Base-by-base conservation (phyloP, 169 alveolate genomes). In the Plasmodium vivax region DNA sequence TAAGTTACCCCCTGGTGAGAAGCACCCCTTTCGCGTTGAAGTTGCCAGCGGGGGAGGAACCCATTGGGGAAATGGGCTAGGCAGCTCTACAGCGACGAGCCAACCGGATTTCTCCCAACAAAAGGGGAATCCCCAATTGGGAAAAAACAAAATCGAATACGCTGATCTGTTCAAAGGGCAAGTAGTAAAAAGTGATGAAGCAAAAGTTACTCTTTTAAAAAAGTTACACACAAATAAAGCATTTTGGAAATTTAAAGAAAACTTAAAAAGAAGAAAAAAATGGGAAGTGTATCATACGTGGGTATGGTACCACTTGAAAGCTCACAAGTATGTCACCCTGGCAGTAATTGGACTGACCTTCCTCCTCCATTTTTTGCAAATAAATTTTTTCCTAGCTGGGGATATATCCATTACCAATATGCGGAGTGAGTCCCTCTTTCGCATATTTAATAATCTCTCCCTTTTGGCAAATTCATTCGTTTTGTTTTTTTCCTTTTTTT, bases 341-440 rank as follows among this genome's bases (percentile, higher is more conserved):
- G 83, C 93, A 45, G 45, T 84, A 41, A 72, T 74, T 12, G 14
- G 45, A n/a, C 45, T 84, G 75, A 30, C 43, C 54, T 84, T 41
- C 43, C 27, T 84, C 30, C 75, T 84, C 34, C 47, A 73, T 84
- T 84, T 84, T 45, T 47, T 84, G 75, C 75, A 72, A 30, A 84
- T 84, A 23, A 84, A 83, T 43, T 84, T 72, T 6, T 84, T 84
- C 75, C 10, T 84, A 27, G 38, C 77, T 14, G 74, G 38, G 19
- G 75, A 73, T 84, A 73, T 84, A 84, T 84, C 43, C 75, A 84
- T 72, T 10, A 72, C 74, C 23, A 72, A 72, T 58, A 6, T 84
- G 30, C 72, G 75, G 38, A 45, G 27, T 45, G 38, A 3, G 36
- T 43, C 10, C 3, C 3, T 27, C 51, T 84, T 72, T 74, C 23